Evolutionary conservation across 345 rosid species (phyloP).

Genomic region (Limnanthes douglasii): DNA sequence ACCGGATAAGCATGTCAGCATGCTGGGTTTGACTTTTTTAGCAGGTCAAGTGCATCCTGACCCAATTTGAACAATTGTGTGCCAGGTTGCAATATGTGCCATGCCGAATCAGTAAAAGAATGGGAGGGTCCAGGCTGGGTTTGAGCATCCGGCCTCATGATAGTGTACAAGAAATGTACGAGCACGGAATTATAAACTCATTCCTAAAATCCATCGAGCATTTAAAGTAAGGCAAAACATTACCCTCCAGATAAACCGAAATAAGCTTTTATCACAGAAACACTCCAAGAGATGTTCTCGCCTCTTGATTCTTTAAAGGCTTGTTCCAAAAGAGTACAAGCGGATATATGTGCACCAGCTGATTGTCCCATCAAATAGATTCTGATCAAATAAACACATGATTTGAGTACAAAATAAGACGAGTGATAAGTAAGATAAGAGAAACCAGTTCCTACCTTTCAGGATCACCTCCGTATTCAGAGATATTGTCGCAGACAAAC

Average conservation of each 20-base stretch:
- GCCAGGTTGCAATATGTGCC: too few relatives aligned
- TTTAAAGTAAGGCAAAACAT: conserved; percentile 2
- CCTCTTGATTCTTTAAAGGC: conserved; percentile 63
- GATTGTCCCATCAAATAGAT: conserved; percentile 96
- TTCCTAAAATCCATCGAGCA: conserved; percentile 1
- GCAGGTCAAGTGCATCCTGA: too few relatives aligned
- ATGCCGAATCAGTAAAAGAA: too few relatives aligned
- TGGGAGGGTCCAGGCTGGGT: too few relatives aligned
- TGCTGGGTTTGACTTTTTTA: too few relatives aligned
- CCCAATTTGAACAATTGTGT: too few relatives aligned
- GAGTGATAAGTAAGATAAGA: background rate
- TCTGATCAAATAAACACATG: conserved; percentile 23
- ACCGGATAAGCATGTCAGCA: too few relatives aligned
- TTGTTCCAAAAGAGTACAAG: conserved; percentile 84
- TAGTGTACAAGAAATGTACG: too few relatives aligned
- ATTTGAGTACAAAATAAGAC: conserved; percentile 3
- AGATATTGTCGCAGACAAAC: conserved; percentile 59
- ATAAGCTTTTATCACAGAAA: conserved; percentile 66
- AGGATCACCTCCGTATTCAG: conserved; percentile 87
- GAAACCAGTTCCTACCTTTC: conserved; percentile 30
- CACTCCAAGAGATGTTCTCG: conserved; percentile 59
- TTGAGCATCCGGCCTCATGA: too few relatives aligned
- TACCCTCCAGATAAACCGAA: conserved; percentile 98
- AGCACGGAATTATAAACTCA: background rate
- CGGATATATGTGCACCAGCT: conserved; percentile 95